Base-by-base conservation (phyloP, 192 early-diverging fungal genomes). In the Coemansia sp. region DNA sequence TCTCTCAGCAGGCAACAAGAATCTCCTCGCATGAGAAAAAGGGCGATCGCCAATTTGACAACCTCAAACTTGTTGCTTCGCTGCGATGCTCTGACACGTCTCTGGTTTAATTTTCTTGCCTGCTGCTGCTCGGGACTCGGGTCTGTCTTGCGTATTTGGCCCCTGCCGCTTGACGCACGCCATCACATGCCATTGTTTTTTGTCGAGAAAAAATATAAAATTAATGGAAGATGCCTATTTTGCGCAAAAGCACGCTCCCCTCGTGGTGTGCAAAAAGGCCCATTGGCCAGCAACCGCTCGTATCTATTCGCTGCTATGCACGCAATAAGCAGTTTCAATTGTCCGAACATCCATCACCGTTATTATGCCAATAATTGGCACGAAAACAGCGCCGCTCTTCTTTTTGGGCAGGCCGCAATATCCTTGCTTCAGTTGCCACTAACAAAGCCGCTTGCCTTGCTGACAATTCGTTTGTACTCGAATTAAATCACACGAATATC, bases 91-190 rank as follows among this genome's bases (percentile, higher is more conserved):
- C 27, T 4, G 29, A 58, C 55, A 58, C 55, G 55, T 23, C 55
- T 31, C 5, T 17, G 32, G 29, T 32, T 58, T 58, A 32, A 32
- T 58, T 31, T 58, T 31, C 55, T 15, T 58, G 55, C 55, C 29
- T 58, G 29, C 53, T 31, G 23, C 55, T 31, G 15, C 29, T 58
- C 55, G 55, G 55, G 55, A 32, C 55, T 58, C 55, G 55, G 55
- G 55, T 17, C 55, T 58, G 55, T 3, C 31, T 58, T 58, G 55
- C 29, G 55, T 6, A 34, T 58, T 58, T 58, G 29, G 55, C 29
- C 55, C 51, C 55, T 58, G 55, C 55, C 31, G 55, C 55, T 58
- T 32, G 12, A 58, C 55, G 55, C 55, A 58, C 55, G 55, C 34
- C 55, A 58, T 58, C 55, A 58, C 55, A 58, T 58, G 55, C 55